These are phyloP conservation scores for Globisporangium apiculatum DNA, from an alignment of 352 stramenopile species.

Conservation along the genomic window DNA sequence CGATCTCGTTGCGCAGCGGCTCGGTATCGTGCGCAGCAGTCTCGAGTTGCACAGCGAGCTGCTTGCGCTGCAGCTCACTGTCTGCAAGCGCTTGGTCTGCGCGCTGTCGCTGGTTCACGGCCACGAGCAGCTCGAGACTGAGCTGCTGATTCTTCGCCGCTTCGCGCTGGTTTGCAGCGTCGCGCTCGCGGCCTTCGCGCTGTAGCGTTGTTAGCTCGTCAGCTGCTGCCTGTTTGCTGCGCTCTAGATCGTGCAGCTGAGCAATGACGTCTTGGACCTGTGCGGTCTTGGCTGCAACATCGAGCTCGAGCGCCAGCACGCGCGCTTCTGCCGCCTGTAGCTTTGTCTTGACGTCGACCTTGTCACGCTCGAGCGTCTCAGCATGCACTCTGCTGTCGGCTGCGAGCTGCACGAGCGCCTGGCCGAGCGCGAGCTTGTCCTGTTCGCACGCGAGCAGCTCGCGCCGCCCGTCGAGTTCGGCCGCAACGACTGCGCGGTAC, in stretches of 20 bases:
- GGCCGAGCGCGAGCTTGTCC: conserved; percentile 60
- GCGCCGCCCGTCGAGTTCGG: conserved; percentile 45
- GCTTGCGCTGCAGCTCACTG: conserved; percentile 14
- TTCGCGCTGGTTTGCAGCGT: conserved; percentile 25
- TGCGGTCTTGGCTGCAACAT: conserved; percentile 41
- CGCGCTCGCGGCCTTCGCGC: conserved; percentile 19
- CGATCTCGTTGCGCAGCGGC: conserved; percentile 16
- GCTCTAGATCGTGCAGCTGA: conserved; percentile 49
- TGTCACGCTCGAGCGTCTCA: conserved; percentile 47
- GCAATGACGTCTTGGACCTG: conserved; percentile 49
- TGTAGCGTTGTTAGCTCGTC: conserved; percentile 35
- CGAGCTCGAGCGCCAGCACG: conserved; percentile 53
- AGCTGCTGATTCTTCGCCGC: conserved; percentile 62
- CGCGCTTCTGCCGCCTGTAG: conserved; percentile 55
- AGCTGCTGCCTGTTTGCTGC: conserved; percentile 27
- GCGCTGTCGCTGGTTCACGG: conserved; percentile 63
- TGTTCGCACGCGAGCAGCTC: conserved; percentile 56
- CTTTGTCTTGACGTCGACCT: conserved; percentile 57
- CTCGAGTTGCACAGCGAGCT: conserved; percentile 15
- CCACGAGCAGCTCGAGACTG: conserved; percentile 54
- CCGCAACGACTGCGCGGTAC: conserved; percentile 57
- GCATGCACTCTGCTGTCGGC: conserved; percentile 32
- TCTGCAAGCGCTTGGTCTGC: conserved; percentile 25
- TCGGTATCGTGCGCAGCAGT: conserved; percentile 7
- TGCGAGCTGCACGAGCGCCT: conserved; percentile 63